Percentiles rank a stretch among this genome's conserved stretches.
Evolutionary conservation across 495 filamentous ascomycete species (phyloP).

Genomic region (Melanomma pulvis-pyrius): DNA sequence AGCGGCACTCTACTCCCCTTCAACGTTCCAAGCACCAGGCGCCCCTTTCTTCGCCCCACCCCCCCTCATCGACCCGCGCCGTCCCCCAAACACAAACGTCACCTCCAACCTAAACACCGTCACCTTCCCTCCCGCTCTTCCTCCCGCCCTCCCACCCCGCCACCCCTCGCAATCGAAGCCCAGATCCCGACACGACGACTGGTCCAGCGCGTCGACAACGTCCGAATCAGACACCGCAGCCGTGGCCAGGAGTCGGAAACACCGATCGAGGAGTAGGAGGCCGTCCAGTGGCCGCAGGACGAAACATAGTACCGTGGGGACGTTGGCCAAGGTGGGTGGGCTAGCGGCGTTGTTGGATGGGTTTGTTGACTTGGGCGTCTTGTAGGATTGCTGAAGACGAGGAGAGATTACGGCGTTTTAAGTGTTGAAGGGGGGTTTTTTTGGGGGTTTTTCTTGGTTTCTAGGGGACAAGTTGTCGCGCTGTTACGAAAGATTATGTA

Average conservation of each 20-base stretch:
- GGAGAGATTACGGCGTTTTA: too few species aligned
- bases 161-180: not conserved
- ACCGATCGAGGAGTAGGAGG: not conserved
- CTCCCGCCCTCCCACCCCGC: not conserved
- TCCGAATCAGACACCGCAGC: not conserved
- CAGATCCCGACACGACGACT: not conserved
- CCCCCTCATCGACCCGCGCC: not conserved
- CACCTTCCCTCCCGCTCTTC: not conserved
- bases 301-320: conserved; percentile 19
- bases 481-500: too few species aligned
- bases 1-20: not conserved
- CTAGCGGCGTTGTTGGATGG: conserved; percentile 36
- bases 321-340: conserved; percentile 28
- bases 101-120: not conserved
- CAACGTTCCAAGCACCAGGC: not conserved
- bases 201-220: conserved; percentile 7
- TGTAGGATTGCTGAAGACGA: too few species aligned
- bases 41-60: not conserved
- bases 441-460: not conserved
- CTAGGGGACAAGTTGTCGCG: too few species aligned
- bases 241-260: not conserved
- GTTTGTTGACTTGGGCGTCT: conserved; percentile 14
- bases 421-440: too few species aligned
- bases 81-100: too few species aligned
- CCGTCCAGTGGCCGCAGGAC: not conserved